A percentile compares a stretch with the other conserved stretches of the same genome.
phyloP scores from a whole-genome alignment of 2,329 filamentous ascomycete species.

The Talaromyces verruculosus region DNA sequence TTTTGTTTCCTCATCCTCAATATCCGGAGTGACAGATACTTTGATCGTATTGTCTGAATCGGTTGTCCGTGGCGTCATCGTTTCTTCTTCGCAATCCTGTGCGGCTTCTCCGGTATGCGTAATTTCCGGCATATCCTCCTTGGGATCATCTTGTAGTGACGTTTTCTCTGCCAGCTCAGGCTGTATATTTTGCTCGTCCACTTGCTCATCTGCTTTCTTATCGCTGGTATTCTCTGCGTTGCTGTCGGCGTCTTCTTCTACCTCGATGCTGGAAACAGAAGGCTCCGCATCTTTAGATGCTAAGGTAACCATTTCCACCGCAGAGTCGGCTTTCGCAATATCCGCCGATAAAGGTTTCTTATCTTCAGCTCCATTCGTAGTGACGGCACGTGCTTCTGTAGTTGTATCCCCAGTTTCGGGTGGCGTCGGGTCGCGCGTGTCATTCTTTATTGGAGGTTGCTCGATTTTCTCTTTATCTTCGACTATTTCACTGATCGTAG shows the following conservation, averaged over 20 bases:
- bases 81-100: not conserved
- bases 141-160: not conserved
- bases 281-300: slow-evolving; percentile 16
- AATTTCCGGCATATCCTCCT: not conserved
- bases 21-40: not conserved
- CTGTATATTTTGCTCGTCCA: not conserved
- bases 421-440: not conserved
- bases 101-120: not conserved
- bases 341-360: slow-evolving; percentile 22
- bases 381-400: not conserved
- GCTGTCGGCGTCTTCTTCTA: not conserved
- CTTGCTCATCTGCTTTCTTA: not conserved
- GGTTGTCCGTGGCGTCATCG: slow-evolving; percentile 5
- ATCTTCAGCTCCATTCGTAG: slow-evolving; percentile 3
- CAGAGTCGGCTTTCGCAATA: slow-evolving; percentile 29
- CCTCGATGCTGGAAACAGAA: not conserved
- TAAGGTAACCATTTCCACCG: slow-evolving; percentile 26
- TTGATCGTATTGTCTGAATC: slow-evolving; percentile 11
- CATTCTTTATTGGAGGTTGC: slow-evolving; percentile 25
- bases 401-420: not conserved
- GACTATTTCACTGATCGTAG: not conserved
- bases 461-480: slow-evolving; percentile 33
- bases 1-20: not conserved
- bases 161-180: not conserved
- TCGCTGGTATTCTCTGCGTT: not conserved